These are phyloP conservation scores for Stephanodiscus minutulus DNA, from an alignment of 108 stramenopile genomes.

Conservation along the genomic window DNA sequence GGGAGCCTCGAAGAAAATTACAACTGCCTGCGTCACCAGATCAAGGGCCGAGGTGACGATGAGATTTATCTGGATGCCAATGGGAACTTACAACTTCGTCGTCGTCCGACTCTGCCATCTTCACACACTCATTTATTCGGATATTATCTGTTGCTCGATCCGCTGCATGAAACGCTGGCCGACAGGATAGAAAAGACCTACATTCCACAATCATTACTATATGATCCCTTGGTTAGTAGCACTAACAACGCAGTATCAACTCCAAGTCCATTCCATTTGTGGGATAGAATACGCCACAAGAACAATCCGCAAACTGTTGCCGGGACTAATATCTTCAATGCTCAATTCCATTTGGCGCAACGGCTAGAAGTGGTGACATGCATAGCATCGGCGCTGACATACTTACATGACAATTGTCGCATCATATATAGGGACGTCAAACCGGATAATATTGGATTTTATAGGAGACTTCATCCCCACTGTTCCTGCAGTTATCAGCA, in stretches of 20 bases:
- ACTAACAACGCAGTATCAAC: not conserved
- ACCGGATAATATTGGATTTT: conserved; percentile 68
- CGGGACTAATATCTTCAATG: not conserved
- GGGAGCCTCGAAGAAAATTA: conserved; percentile 28
- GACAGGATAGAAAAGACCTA: conserved; percentile 19
- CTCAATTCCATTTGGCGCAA: conserved; percentile 10
- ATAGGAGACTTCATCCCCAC: conserved; percentile 12
- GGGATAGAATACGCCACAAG: not conserved
- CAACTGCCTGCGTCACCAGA: conserved; percentile 11
- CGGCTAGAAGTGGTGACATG: conserved; percentile 12
- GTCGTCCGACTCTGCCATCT: not conserved
- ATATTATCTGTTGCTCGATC: conserved; percentile 33
- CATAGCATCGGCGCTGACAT: conserved; percentile 27
- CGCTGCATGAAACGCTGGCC: conserved; percentile 32
- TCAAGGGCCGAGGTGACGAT: not conserved
- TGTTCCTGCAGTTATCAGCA: conserved; percentile 11
- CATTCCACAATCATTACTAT: not conserved
- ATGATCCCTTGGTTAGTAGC: not conserved
- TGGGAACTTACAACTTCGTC: conserved; percentile 1
- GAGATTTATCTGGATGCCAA: conserved; percentile 15
- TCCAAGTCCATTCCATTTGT: not conserved
- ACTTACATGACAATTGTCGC: conserved; percentile 24
- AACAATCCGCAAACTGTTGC: not conserved
- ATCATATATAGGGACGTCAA: conserved; percentile 69
- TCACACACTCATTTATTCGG: conserved; percentile 5